Conservation (phyloP, 1,284 basidiomycete species). For the Ceratobasidium sp. region DNA sequence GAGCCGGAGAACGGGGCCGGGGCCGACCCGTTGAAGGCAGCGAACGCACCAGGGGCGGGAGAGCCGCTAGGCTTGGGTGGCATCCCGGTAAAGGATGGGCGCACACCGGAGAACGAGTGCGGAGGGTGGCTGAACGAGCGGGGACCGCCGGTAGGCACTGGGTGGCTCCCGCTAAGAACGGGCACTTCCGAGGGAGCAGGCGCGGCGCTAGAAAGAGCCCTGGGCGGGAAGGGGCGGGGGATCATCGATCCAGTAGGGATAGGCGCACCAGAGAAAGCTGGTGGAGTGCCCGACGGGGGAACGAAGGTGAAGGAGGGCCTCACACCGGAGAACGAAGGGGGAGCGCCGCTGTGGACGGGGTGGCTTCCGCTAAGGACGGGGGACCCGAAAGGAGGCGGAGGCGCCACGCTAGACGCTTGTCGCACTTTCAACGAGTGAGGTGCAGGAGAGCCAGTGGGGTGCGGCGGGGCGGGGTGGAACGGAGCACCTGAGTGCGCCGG, state of each 20-base stretch:
- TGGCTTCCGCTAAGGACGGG: background rate
- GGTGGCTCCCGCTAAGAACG: background rate
- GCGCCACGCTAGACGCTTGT: too few relatives aligned
- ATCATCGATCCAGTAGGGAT: background rate
- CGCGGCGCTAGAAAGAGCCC: background rate
- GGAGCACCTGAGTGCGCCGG: background rate
- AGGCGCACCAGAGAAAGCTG: background rate
- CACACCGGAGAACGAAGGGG: background rate
- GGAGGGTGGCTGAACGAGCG: constrained; percentile 20
- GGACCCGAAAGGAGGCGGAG: background rate
- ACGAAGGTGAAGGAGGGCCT: background rate
- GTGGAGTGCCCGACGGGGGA: background rate
- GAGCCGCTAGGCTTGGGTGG: constrained; percentile 13
- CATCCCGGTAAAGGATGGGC: constrained; percentile 7
- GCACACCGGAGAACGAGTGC: constrained; percentile 11
- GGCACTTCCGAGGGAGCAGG: background rate
- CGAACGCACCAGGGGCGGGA: background rate
- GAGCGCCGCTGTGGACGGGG: background rate
- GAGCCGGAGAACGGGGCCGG: background rate
- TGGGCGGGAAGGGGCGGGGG: background rate
- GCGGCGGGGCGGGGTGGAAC: background rate
- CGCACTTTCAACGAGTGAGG: too few relatives aligned
- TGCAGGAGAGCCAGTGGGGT: too few relatives aligned
- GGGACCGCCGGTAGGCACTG: background rate
- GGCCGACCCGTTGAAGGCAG: background rate